Evolutionary conservation across 306 rosid genomes (phyloP).

Genomic region (Acmispon strigosus): DNA sequence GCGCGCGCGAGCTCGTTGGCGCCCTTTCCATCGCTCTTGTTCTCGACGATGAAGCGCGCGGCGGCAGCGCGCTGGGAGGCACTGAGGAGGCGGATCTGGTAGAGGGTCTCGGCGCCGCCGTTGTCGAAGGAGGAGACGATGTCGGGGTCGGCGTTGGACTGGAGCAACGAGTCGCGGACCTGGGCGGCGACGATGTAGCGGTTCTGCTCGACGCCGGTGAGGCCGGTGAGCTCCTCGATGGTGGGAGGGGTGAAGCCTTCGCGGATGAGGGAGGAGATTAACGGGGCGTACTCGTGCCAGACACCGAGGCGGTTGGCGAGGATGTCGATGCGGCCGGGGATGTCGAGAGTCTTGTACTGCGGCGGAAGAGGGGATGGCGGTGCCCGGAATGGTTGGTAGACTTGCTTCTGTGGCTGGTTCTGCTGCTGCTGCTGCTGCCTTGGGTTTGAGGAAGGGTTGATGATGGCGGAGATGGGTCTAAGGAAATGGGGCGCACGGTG

Average conservation of each 20-base stretch:
- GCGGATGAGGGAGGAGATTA: conserved; percentile 51
- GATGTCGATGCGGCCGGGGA: conserved; percentile 34
- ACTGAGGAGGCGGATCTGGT: conserved; percentile 64
- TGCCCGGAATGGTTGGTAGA: conserved; percentile 86
- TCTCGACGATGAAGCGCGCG: conserved; percentile 42
- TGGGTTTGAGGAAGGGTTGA: background rate
- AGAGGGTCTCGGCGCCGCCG: conserved; percentile 60
- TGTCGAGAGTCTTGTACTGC: conserved; percentile 48
- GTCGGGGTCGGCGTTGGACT: conserved; percentile 42
- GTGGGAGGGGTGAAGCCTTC: conserved; percentile 70
- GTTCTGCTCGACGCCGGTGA: conserved; percentile 68
- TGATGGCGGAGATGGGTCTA: conserved; percentile 2
- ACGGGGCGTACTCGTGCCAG: conserved; percentile 77
- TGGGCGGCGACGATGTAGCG: conserved; percentile 58
- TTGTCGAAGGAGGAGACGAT: conserved; percentile 40
- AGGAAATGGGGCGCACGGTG: background rate
- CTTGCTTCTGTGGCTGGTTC: conserved; percentile 20
- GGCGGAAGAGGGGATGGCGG: conserved; percentile 59
- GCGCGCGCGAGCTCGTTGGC: conserved; percentile 71
- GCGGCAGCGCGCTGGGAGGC: conserved; percentile 56
- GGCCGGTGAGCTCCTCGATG: conserved; percentile 74
- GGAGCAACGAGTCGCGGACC: conserved; percentile 65
- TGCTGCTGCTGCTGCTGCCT: background rate
- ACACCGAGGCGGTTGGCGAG: conserved; percentile 71
- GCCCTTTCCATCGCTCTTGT: conserved; percentile 36